Percentiles rank a stretch among this genome's conserved stretches.
These are phyloP conservation scores for Mortierella sp. DNA, from an alignment of 371 early-diverging fungal genomes.

Conservation along the genomic window DNA sequence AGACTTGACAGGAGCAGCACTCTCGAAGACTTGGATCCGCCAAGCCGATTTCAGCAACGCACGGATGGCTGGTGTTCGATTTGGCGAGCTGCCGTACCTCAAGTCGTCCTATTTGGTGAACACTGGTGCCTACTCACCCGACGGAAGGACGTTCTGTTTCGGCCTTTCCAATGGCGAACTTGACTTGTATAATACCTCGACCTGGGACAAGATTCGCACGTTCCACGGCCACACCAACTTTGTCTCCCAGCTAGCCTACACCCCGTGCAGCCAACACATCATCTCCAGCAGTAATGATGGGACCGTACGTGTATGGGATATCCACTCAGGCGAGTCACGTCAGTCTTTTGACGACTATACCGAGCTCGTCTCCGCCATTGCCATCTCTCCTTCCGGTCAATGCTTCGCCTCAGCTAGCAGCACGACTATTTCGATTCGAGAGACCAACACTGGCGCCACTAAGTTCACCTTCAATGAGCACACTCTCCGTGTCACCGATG, in stretches of 20 bases:
- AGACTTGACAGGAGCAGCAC: background rate
- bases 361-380: background rate
- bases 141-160: background rate
- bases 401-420: background rate
- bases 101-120: too few relatives aligned
- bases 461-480: background rate
- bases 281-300: background rate
- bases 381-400: background rate
- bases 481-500: background rate
- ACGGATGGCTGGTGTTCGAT: slow-evolving; percentile 4
- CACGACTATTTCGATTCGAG: background rate
- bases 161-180: background rate
- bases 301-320: slow-evolving; percentile 10
- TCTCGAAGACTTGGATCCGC: background rate
- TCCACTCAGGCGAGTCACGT: background rate
- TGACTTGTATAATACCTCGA: background rate
- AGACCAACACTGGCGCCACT: background rate
- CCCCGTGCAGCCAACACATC: background rate
- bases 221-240: background rate
- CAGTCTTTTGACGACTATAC: background rate
- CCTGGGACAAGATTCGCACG: background rate
- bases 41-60: slow-evolving; percentile 12
- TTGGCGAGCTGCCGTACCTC: slow-evolving; percentile 9
- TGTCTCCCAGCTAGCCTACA: background rate
- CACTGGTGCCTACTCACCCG: background rate